phyloP scores from a whole-genome alignment of 2,329 filamentous ascomycete genomes.

The Cercospora zeae-maydis region DNA sequence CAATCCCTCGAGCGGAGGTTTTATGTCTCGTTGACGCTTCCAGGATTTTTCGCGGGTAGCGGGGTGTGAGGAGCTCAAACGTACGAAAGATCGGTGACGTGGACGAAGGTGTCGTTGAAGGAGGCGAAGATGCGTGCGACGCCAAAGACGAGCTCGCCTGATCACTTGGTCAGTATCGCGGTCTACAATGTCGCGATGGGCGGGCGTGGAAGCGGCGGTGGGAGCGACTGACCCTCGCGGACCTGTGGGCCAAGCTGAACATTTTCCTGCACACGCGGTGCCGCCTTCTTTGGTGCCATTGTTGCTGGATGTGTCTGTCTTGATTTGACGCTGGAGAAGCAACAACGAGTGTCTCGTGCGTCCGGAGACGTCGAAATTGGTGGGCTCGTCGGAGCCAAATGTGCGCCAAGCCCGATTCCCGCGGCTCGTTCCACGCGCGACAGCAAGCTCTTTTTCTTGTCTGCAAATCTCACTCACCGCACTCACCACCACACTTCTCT shows the following conservation, averaged over 20 bases:
- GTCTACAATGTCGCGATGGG: slow-evolving; percentile 11
- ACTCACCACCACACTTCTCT: slow-evolving; percentile 3
- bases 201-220: slow-evolving; percentile 12
- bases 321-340: slow-evolving; percentile 20
- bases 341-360: not conserved
- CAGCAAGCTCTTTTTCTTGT: not conserved
- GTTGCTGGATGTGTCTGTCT: slow-evolving; percentile 41
- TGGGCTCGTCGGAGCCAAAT: slow-evolving; percentile 11
- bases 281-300: slow-evolving; percentile 94
- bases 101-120: slow-evolving; percentile 65
- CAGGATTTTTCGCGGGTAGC: slow-evolving; percentile 1
- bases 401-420: slow-evolving; percentile 18
- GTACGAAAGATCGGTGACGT: slow-evolving; percentile 91
- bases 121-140: slow-evolving; percentile 97
- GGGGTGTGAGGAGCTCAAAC: slow-evolving; percentile 25
- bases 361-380: slow-evolving; percentile 11
- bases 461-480: slow-evolving; percentile 13
- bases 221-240: slow-evolving; percentile 71
- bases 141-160: slow-evolving; percentile 95
- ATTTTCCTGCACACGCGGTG: slow-evolving; percentile 84
- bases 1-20: slow-evolving; percentile 7
- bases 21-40: slow-evolving; percentile 7
- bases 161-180: slow-evolving; percentile 25
- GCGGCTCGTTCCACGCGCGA: not conserved
- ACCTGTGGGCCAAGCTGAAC: slow-evolving; percentile 96